Base-by-base conservation (phyloP, 2,329 filamentous ascomycete species). In the Paraphoma sp. region DNA sequence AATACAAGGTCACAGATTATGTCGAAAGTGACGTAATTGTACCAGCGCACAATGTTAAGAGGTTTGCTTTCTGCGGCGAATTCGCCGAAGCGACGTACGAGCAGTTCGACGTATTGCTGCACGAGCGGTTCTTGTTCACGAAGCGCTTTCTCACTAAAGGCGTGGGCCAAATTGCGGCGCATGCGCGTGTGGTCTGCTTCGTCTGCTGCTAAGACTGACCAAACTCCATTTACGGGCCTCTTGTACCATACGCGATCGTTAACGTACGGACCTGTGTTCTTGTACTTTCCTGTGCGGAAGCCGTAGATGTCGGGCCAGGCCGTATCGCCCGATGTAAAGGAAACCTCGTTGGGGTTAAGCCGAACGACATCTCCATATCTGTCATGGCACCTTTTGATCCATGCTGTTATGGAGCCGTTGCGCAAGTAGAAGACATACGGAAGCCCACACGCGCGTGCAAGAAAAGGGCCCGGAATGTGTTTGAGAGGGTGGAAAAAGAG, bases 241-340 rank as follows among this genome's bases (percentile, higher is more conserved):
- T 68, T 53, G 41, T 71, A 78, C 75, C 76, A 78, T 1, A 61
- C 62, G 0, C 54, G 64, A 46, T 80, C 73, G 51, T 80, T 81
- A 6, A 72, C 59, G 47, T 75, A 75, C 16, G 74, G 56, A n/a
- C 60, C 52, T 1, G 73, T 70, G 54, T 73, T 69, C 68, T 76
- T 65, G 54, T 60, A 56, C 62, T 76, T 77, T 28, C 76, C 76
- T 0, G 60, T 72, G 6, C 70, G 68, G 60, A 74, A 74, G 12
- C 78, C 79, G 57, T 80, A 81, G 33, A 81, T 78, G 30, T 81
- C 79, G 47, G 72, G 72, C 73, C 76, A 81, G 2, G 78, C 77
- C 1, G 73, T 76, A 1, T 80, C 77, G 16, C 66, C 76, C 3
- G 76, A 74, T 48, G 72, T 80, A 64, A 80, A 80, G 1, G 79